Conservation (phyloP, 495 filamentous ascomycete species). For the Trichoderma asperelloides region DNA sequence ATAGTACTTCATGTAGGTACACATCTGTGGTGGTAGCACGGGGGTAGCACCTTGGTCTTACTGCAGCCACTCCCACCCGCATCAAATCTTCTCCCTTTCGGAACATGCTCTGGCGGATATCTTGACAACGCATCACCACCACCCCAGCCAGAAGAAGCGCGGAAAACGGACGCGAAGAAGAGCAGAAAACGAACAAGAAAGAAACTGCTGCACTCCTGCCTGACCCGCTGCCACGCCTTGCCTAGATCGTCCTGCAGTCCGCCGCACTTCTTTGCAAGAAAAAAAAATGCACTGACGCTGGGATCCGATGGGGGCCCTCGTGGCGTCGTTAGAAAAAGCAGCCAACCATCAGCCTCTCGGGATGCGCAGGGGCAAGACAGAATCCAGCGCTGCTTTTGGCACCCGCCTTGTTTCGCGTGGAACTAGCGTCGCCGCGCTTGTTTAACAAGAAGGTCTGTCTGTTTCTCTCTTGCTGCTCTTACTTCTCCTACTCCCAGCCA, state of each 20-base stretch:
- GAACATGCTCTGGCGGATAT: constrained; percentile 7
- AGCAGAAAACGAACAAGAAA: neutral
- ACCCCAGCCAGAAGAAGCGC: neutral
- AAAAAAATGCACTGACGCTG: neutral
- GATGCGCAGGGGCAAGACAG: neutral
- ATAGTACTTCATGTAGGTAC: neutral
- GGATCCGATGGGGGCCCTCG: neutral
- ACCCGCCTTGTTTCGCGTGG: neutral
- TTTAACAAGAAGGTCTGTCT: neutral
- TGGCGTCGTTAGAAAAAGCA: neutral
- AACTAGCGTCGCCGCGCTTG: neutral
- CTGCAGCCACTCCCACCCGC: neutral
- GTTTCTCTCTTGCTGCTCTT: neutral
- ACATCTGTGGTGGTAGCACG: neutral
- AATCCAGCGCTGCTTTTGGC: constrained; percentile 10
- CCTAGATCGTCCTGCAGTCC: neutral
- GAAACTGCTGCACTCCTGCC: neutral
- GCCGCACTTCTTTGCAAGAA: neutral
- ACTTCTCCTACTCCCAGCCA: neutral
- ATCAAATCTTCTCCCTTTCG: constrained; percentile 7
- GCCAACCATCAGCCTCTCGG: constrained; percentile 1
- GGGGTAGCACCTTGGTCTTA: neutral
- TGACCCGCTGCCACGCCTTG: neutral
- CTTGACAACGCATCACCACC: constrained; percentile 11
- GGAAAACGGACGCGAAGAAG: too few relatives aligned